A percentile compares a stretch with the other conserved stretches of the same genome.
phyloP scores from a whole-genome alignment of 1,139 yeast species.

The Taphrina communis region DNA sequence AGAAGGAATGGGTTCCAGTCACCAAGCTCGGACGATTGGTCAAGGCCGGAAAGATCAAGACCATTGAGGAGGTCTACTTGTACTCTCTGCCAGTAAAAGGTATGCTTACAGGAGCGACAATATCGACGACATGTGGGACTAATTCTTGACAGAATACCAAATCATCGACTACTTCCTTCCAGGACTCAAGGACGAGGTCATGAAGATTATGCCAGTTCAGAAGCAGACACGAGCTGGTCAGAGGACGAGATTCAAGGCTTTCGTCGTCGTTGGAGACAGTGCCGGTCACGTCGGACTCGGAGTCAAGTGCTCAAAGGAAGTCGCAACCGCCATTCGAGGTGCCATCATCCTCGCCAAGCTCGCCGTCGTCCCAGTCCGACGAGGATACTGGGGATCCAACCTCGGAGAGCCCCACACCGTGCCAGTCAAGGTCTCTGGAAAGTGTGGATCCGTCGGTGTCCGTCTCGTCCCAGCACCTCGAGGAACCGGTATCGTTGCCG shows the following conservation, averaged over 20 bases:
- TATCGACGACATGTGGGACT: background rate
- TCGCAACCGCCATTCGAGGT: slow-evolving; percentile 99
- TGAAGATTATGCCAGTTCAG: slow-evolving; percentile 98
- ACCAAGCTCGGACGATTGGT: slow-evolving; percentile 99
- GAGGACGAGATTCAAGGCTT: slow-evolving; percentile 99
- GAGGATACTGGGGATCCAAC: slow-evolving; percentile 99
- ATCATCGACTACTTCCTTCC: slow-evolving; percentile 97
- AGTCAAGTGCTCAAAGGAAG: slow-evolving; percentile 99
- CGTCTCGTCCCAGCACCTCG: slow-evolving; percentile 99
- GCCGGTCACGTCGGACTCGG: slow-evolving; percentile 99
- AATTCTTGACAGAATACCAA: slow-evolving; percentile 70
- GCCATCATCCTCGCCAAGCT: slow-evolving; percentile 99
- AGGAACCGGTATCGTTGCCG: slow-evolving; percentile 99
- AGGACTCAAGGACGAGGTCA: slow-evolving; percentile 95
- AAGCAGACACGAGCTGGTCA: slow-evolving; percentile 99
- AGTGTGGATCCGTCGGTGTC: slow-evolving; percentile 81
- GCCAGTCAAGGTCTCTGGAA: slow-evolving; percentile 84
- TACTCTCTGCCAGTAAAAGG: slow-evolving; percentile 97
- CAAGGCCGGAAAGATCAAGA: slow-evolving; percentile 96
- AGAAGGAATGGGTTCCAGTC: slow-evolving; percentile 99
- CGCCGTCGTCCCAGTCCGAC: slow-evolving; percentile 98
- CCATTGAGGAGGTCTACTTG: slow-evolving; percentile 97
- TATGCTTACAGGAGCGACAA: background rate
- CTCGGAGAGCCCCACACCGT: slow-evolving; percentile 99
- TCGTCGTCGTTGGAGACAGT: slow-evolving; percentile 98